Conservation (phyloP, 345 rosid species). For the Arabis hirsuta region DNA sequence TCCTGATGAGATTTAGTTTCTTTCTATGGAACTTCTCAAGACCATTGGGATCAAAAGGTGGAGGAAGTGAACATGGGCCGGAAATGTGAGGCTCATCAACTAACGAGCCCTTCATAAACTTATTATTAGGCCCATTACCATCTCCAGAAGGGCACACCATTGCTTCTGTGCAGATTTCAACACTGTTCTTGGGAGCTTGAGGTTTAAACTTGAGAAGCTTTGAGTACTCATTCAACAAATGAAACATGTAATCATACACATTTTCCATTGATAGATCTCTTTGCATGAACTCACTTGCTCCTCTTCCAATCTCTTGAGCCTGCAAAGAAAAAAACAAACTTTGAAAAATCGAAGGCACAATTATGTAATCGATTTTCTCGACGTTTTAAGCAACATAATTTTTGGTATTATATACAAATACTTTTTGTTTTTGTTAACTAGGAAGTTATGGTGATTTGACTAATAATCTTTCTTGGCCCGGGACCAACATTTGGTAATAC, state of each 20-base stretch:
- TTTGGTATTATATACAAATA: no score
- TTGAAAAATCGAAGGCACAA: background rate
- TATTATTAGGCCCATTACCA: constrained; percentile 48
- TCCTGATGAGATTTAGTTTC: constrained; percentile 45
- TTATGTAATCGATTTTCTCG: background rate
- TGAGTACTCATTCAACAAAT: constrained; percentile 67
- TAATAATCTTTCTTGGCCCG: no score
- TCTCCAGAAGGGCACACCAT: constrained; percentile 52
- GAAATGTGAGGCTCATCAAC: constrained; percentile 51
- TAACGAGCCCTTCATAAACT: constrained; percentile 61
- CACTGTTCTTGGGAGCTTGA: constrained; percentile 51
- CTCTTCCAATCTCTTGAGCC: constrained; percentile 72
- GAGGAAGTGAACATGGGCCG: constrained; percentile 63
- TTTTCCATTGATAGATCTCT: constrained; percentile 66
- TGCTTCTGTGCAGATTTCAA: constrained; percentile 61
- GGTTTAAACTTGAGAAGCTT: constrained; percentile 62
- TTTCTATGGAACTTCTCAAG: constrained; percentile 44
- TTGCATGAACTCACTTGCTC: constrained; percentile 58
- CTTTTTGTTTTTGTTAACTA: no score
- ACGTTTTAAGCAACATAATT: no score
- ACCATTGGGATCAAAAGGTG: constrained; percentile 52
- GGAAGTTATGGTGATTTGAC: no score
- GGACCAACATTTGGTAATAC: no score
- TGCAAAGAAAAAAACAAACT: constrained; percentile 28
- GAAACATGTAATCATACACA: constrained; percentile 81